A percentile compares a stretch with the other conserved stretches of the same genome.
These are phyloP conservation scores for Fusarium graminum DNA, from an alignment of 2,329 filamentous ascomycete genomes.

Conservation along the genomic window DNA sequence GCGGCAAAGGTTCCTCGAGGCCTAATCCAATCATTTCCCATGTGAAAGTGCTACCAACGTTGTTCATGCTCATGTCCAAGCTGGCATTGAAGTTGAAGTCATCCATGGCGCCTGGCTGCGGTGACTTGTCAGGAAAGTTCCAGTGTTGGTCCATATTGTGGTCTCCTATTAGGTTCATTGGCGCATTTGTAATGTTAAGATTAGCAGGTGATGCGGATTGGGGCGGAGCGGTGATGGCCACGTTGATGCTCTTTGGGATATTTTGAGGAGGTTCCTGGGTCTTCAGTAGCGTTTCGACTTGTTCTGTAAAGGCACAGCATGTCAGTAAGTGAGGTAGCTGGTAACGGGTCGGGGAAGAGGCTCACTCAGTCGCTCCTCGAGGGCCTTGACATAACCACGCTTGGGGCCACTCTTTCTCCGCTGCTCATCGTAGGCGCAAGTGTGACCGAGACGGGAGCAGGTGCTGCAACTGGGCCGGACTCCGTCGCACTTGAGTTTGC, in stretches of 20 bases:
- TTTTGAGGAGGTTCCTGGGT: slow-evolving; percentile 71
- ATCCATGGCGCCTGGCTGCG: slow-evolving; percentile 63
- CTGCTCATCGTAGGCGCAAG: slow-evolving; percentile 91
- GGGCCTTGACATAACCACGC: slow-evolving; percentile 91
- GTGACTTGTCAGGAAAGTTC: slow-evolving; percentile 68
- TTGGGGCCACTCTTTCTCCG: slow-evolving; percentile 95
- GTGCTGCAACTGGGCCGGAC: slow-evolving; percentile 87
- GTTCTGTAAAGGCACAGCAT: slow-evolving; percentile 67
- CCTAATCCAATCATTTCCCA: slow-evolving; percentile 81
- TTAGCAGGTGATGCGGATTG: slow-evolving; percentile 50
- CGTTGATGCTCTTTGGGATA: slow-evolving; percentile 51
- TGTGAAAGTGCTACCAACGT: slow-evolving; percentile 70
- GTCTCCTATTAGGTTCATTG: slow-evolving; percentile 62
- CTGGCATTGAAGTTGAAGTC: slow-evolving; percentile 69
- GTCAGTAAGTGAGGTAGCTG: slow-evolving; percentile 38
- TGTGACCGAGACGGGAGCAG: slow-evolving; percentile 86
- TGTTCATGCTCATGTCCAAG: slow-evolving; percentile 64
- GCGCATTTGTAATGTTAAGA: slow-evolving; percentile 58
- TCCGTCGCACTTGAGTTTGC: slow-evolving; percentile 93
- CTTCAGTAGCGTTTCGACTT: slow-evolving; percentile 92
- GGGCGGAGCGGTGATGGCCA: slow-evolving; percentile 48
- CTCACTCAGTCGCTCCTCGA: slow-evolving; percentile 93
- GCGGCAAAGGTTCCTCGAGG: slow-evolving; percentile 70
- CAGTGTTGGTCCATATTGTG: slow-evolving; percentile 65
- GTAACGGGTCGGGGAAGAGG: slow-evolving; percentile 6